Evolutionary conservation across 495 filamentous ascomycete species (phyloP), one percentile per base, ranked within the genome.

Genomic region (Penicillium verhagenii): DNA sequence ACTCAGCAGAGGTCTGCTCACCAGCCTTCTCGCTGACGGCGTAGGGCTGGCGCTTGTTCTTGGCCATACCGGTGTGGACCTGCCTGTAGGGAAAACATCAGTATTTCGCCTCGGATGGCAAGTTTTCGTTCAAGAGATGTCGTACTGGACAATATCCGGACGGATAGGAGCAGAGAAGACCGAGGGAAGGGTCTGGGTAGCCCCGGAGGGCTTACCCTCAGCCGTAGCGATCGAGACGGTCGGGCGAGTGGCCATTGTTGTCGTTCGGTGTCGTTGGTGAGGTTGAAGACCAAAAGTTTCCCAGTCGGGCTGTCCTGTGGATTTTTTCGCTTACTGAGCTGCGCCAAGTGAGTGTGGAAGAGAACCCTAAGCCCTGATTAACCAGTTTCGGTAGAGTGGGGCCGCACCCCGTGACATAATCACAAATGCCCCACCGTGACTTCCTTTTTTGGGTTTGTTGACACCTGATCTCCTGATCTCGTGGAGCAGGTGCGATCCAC

Each of bases 21-120:
- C 94, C 94, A 73, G 94, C 94, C 86, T 98, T 98, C 88, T 96
- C 92, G 86, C 91, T 96, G 83, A 98, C 94, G 68, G 94, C 87
- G 79, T 98, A 98, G 55, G 94, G 93, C 84, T 98, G 94, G 75
- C 94, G 87, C 87, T 95, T 96, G 86, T 98, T 98, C 89, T 97
- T 98, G 71, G 92, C 92, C 86, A 98, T 96, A 69, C 95, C 95
- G 69, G 91, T 92, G 84, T 98, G 94, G 68, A 97, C 94, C 56
- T 80, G 78, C 76, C 83, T 86, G 63, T 68, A 64, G 49, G 61
- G 28, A 49, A 59, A 53, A 55, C 53, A 61, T 83, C 63, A 82
- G 78, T 57, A 63, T 58, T 45, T 60, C 50, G 54, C 52, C 53
- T 54, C 53, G 47, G 49, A 63, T 21, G 48, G 50, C 48, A 25